Conservation (phyloP, 805 yeast genomes). For the Ascoidea asiatica region DNA sequence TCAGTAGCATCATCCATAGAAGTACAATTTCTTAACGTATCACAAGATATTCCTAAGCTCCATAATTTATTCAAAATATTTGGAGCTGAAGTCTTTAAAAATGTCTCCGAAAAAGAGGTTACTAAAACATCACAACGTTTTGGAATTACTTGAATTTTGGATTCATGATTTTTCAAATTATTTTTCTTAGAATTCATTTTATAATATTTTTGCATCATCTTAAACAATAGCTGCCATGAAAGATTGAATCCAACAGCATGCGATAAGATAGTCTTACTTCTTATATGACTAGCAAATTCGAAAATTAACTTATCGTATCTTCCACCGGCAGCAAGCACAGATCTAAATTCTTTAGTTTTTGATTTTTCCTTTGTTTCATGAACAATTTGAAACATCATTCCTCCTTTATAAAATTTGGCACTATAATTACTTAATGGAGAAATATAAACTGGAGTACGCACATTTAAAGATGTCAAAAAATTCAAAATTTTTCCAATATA, state of each 20-base stretch:
- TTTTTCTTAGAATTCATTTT: constrained; percentile 19
- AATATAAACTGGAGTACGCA: constrained; percentile 41
- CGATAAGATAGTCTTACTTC: constrained; percentile 13
- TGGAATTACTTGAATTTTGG: constrained; percentile 24
- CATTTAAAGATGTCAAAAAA: constrained; percentile 43
- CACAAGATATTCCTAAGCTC: constrained; percentile 72
- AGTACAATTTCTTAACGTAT: constrained; percentile 33
- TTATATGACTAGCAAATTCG: constrained; percentile 33
- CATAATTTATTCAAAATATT: constrained; percentile 55
- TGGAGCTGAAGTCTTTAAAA: constrained; percentile 43
- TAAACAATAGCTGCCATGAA: constrained; percentile 55
- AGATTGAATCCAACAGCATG: constrained; percentile 81
- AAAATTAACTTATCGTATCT: constrained; percentile 69
- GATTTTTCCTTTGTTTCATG: constrained; percentile 42
- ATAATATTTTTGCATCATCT: constrained; percentile 34
- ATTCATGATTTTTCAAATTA: constrained; percentile 13
- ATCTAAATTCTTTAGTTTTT: constrained; percentile 16
- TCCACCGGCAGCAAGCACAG: constrained; percentile 81
- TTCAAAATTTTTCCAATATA: constrained; percentile 49
- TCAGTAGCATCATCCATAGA: constrained; percentile 52
- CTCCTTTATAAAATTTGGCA: constrained; percentile 62
- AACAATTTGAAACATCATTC: constrained; percentile 81
- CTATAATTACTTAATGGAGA: constrained; percentile 82
- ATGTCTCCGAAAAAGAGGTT: constrained; percentile 46
- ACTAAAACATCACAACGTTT: constrained; percentile 74